phyloP scores from a whole-genome alignment of 805 yeast species.

The Ogataea polymorpha region DNA sequence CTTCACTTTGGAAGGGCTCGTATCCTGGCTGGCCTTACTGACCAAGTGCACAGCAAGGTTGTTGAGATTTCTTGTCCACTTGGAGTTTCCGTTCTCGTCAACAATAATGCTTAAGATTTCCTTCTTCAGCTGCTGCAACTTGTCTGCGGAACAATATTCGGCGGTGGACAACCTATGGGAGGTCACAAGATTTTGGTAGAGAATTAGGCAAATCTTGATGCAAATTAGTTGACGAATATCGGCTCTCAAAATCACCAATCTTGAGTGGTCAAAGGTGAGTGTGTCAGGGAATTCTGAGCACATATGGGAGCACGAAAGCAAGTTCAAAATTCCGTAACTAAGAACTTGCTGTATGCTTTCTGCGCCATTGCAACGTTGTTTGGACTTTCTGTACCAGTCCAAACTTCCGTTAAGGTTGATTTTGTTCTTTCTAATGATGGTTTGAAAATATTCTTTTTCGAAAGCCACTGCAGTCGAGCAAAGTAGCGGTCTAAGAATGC shows the following conservation, averaged over 20 bases:
- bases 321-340: constrained; percentile 53
- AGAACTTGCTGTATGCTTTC: constrained; percentile 33
- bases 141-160: constrained; percentile 37
- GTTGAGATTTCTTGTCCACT: constrained; percentile 84
- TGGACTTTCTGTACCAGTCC: constrained; percentile 57
- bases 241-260: constrained; percentile 74
- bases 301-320: constrained; percentile 77
- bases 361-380: constrained; percentile 16
- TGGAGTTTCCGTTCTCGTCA: constrained; percentile 81
- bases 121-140: constrained; percentile 51
- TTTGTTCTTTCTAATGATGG: constrained; percentile 51
- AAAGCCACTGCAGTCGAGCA: constrained; percentile 85
- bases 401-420: constrained; percentile 57
- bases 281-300: constrained; percentile 80
- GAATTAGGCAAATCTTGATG: constrained; percentile 64
- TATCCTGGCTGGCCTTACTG: constrained; percentile 32
- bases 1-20: constrained; percentile 43
- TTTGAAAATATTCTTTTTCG: constrained; percentile 77
- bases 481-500: constrained; percentile 77
- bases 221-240: constrained; percentile 85
- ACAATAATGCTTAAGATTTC: constrained; percentile 77
- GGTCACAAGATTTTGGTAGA: constrained; percentile 65
- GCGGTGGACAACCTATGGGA: constrained; percentile 32
- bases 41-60: constrained; percentile 68
- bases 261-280: constrained; percentile 77